These are phyloP conservation scores for Astrothelium macrocarpum DNA, from an alignment of 495 filamentous ascomycete species.

Conservation along the genomic window DNA sequence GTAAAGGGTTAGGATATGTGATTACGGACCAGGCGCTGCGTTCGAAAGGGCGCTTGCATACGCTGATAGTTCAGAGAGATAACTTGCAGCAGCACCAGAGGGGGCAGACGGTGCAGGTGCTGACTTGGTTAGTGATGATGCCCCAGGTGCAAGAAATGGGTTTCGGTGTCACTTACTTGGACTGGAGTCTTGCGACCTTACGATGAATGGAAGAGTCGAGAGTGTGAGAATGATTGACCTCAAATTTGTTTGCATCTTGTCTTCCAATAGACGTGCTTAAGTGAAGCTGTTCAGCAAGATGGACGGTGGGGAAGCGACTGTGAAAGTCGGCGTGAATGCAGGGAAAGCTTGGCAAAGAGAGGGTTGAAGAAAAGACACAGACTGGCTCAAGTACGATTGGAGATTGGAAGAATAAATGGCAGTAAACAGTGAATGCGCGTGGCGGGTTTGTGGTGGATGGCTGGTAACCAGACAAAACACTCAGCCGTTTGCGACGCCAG, in stretches of 20 bases:
- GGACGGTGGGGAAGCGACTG: neutral
- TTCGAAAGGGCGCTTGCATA: neutral
- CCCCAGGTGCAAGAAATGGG: neutral
- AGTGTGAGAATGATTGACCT: neutral
- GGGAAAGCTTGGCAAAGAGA: neutral
- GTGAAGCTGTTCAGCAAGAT: neutral
- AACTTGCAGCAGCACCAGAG: neutral
- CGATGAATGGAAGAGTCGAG: neutral
- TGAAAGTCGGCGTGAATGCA: neutral
- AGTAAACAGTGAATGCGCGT: neutral
- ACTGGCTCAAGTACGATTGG: neutral
- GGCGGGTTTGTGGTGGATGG: neutral
- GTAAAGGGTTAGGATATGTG: neutral
- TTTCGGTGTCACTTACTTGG: neutral
- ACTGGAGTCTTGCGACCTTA: neutral
- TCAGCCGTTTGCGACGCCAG: neutral
- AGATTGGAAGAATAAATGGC: neutral
- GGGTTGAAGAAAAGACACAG: neutral
- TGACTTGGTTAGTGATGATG: neutral
- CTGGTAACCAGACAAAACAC: neutral
- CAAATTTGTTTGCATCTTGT: neutral
- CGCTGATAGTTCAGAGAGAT: neutral
- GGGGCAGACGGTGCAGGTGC: neutral
- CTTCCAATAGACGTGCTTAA: neutral
- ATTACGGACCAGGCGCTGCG: neutral